Conservation (phyloP, 2,329 filamentous ascomycete genomes). For the Cryphonectria naterciae region DNA sequence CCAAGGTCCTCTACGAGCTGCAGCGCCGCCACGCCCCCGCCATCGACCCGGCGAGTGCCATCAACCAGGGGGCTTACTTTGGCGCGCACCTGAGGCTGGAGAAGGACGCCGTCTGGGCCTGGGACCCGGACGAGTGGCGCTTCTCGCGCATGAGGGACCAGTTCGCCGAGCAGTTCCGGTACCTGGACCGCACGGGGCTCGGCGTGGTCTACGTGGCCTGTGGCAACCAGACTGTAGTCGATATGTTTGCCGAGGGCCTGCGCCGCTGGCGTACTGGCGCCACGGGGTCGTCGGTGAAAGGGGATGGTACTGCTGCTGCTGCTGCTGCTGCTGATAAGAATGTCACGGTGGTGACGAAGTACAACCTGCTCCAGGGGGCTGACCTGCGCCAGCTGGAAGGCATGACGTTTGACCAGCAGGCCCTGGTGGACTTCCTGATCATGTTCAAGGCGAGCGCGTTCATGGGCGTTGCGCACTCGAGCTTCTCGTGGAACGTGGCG, state of each 20-base stretch:
- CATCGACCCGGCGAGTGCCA: constrained; percentile 34
- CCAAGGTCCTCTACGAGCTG: constrained; percentile 35
- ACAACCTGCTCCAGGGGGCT: constrained; percentile 35
- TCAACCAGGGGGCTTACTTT: constrained; percentile 36
- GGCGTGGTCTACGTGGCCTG: constrained; percentile 38
- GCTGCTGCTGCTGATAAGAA: constrained; percentile 6
- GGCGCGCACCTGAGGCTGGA: constrained; percentile 40
- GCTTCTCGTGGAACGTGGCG: constrained; percentile 41
- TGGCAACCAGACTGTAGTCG: constrained; percentile 37
- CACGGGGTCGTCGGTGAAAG: not conserved
- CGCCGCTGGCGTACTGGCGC: constrained; percentile 15
- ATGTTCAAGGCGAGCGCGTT: constrained; percentile 40
- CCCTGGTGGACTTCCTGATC: constrained; percentile 39
- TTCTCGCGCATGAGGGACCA: constrained; percentile 39
- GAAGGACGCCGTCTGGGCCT: constrained; percentile 38
- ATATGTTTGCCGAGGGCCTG: constrained; percentile 33
- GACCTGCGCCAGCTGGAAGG: constrained; percentile 32
- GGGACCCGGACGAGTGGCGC: constrained; percentile 38
- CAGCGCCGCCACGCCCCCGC: constrained; percentile 31
- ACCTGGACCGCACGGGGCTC: constrained; percentile 34
- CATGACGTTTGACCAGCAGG: constrained; percentile 41
- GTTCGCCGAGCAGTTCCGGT: constrained; percentile 37
- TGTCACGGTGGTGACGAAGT: constrained; percentile 39
- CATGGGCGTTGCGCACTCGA: constrained; percentile 41
- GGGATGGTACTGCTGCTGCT: not conserved